Evolutionary conservation across 2,329 filamentous ascomycete genomes (phyloP).

Genomic region (Phialemoniopsis sp.): DNA sequence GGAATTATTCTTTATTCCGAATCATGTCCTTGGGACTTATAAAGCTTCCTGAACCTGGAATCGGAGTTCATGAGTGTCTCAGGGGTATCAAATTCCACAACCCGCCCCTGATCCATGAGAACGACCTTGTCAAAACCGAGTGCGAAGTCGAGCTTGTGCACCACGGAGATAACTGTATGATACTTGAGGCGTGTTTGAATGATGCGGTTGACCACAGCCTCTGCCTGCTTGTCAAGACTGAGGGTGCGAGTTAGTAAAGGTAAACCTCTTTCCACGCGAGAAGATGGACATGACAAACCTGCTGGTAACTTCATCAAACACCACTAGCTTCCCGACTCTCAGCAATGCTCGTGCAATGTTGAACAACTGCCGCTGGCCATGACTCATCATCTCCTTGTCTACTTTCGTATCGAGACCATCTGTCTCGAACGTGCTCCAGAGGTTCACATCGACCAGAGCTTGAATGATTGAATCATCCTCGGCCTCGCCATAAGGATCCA

Average conservation of each 20-base stretch:
- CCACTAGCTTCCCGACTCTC: constrained; percentile 30
- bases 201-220: constrained; percentile 49
- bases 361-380: constrained; percentile 47
- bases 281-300: too few relatives aligned
- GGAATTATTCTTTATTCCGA: too few relatives aligned
- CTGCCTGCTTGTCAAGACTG: constrained; percentile 53
- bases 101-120: constrained; percentile 36
- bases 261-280: too few relatives aligned
- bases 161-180: constrained; percentile 45
- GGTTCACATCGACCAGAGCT: constrained; percentile 13
- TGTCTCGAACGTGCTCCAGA: constrained; percentile 21
- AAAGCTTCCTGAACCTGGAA: too few relatives aligned
- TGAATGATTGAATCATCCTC: constrained; percentile 23
- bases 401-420: constrained; percentile 33
- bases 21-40: too few relatives aligned
- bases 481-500: constrained; percentile 33
- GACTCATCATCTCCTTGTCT: constrained; percentile 23
- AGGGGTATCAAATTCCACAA: constrained; percentile 16
- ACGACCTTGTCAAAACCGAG: constrained; percentile 44
- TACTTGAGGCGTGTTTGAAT: constrained; percentile 46
- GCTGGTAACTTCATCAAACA: constrained; percentile 38
- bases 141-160: constrained; percentile 34
- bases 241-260: too few relatives aligned
- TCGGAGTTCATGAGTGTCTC: constrained; percentile 1
- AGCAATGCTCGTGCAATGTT: constrained; percentile 43